Percentiles rank a stretch among this genome's conserved stretches.
phyloP scores from a whole-genome alignment of 2,329 filamentous ascomycete species.

The Colletotrichum tamarilloi region DNA sequence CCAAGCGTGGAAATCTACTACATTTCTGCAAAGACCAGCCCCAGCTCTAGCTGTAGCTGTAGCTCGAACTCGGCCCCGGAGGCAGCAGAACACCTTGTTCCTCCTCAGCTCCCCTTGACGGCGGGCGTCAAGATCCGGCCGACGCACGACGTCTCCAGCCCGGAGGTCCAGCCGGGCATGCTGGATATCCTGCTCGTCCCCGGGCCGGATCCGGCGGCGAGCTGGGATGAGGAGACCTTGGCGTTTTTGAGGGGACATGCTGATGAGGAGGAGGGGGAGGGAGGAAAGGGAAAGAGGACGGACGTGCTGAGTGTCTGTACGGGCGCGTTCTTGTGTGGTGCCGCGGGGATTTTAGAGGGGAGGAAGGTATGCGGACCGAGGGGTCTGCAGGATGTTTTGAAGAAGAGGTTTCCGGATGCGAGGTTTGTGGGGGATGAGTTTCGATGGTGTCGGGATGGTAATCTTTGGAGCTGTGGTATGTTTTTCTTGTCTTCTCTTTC shows the following conservation, averaged over 20 bases:
- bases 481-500: not conserved
- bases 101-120: constrained; percentile 51
- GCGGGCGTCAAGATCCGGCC: constrained; percentile 50
- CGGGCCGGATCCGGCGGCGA: constrained; percentile 55
- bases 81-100: constrained; percentile 40
- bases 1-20: constrained; percentile 58
- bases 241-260: constrained; percentile 57
- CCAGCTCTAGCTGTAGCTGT: not conserved
- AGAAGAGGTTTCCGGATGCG: constrained; percentile 50
- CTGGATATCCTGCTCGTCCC: constrained; percentile 64
- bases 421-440: constrained; percentile 57
- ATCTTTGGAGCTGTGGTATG: constrained; percentile 65
- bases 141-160: constrained; percentile 56
- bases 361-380: constrained; percentile 59
- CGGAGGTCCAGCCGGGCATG: constrained; percentile 60
- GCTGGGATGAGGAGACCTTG: constrained; percentile 47
- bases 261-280: constrained; percentile 27
- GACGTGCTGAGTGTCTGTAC: constrained; percentile 65
- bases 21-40: constrained; percentile 48
- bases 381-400: constrained; percentile 53
- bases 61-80: constrained; percentile 27
- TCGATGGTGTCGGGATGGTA: constrained; percentile 64
- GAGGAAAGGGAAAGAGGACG: constrained; percentile 42
- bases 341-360: constrained; percentile 59
- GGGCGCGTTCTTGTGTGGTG: constrained; percentile 59